phyloP scores from a whole-genome alignment of 108 stramenopile genomes.

The Skeletonema marinoi region DNA sequence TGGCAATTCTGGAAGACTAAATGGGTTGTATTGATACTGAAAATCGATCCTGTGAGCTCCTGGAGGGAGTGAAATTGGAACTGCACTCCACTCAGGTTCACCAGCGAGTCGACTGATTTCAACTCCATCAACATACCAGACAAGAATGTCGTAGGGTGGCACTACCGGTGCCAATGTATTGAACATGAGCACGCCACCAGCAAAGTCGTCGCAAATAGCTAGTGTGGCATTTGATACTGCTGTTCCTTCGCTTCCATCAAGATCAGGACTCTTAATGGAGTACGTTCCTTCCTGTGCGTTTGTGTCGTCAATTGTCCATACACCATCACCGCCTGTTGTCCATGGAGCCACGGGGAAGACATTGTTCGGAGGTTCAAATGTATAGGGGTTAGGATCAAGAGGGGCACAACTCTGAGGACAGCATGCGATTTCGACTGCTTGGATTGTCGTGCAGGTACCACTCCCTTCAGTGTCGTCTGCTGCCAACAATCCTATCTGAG shows the following conservation, averaged over 20 bases:
- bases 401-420: not conserved
- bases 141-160: not conserved
- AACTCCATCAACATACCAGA: conserved; percentile 7
- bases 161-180: conserved; percentile 4
- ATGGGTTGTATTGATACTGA: not conserved
- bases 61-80: not conserved
- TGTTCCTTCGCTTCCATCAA: not conserved
- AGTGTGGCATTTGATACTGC: conserved; percentile 25
- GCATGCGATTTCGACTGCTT: too few relatives aligned
- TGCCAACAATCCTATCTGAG: too few relatives aligned
- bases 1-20: not conserved
- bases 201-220: conserved; percentile 11
- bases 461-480: too few relatives aligned
- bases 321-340: conserved; percentile 31
- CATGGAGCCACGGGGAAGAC: conserved; percentile 38
- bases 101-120: not conserved
- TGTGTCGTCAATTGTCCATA: conserved; percentile 28
- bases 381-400: not conserved
- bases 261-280: conserved; percentile 15
- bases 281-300: conserved; percentile 9
- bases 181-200: conserved; percentile 14
- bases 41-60: not conserved
- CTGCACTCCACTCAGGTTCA: not conserved
- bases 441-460: too few relatives aligned
- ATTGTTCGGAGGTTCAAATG: not conserved